Percentiles rank a stretch among this genome's conserved stretches.
phyloP scores from a whole-genome alignment of 257 asterid species.

The Ophiorrhiza pumila region DNA sequence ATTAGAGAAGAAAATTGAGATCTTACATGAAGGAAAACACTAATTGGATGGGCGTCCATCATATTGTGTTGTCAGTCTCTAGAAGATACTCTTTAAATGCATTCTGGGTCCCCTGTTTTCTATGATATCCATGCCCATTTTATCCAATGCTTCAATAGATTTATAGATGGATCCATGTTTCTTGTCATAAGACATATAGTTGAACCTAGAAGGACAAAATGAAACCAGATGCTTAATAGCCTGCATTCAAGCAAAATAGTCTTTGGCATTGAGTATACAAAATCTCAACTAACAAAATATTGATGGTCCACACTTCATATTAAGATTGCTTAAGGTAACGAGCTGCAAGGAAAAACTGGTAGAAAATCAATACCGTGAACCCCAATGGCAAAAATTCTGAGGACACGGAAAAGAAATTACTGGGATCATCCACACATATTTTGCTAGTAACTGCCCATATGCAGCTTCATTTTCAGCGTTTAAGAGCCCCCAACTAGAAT shows the following conservation, averaged over 20 bases:
- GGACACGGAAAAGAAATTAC: conserved; percentile 91
- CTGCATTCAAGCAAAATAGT: neutral
- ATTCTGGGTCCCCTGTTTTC: conserved; percentile 89
- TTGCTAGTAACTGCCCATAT: conserved; percentile 72
- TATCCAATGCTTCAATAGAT: conserved; percentile 87
- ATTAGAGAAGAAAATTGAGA: conserved; percentile 20
- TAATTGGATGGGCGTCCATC: conserved; percentile 97
- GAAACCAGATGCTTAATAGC: neutral
- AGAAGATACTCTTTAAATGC: conserved; percentile 72
- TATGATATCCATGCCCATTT: conserved; percentile 83
- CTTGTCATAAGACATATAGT: conserved; percentile 69
- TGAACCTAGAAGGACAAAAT: conserved; percentile 49
- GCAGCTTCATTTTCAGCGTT: conserved; percentile 72
- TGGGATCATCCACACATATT: conserved; percentile 82
- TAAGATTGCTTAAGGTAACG: neutral
- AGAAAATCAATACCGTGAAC: conserved; percentile 63
- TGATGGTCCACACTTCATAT: too few species aligned
- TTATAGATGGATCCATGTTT: conserved; percentile 83
- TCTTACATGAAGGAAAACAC: conserved; percentile 90
- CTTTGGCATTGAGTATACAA: neutral
- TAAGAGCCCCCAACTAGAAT: conserved; percentile 93
- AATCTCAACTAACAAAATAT: neutral
- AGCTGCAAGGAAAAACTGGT: neutral
- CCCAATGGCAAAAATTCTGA: conserved; percentile 99
- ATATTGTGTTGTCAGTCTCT: conserved; percentile 91